A percentile compares a stretch with the other conserved stretches of the same genome.
phyloP scores from a whole-genome alignment of 2,329 filamentous ascomycete genomes.

The Chaetomiaceae sp. region DNA sequence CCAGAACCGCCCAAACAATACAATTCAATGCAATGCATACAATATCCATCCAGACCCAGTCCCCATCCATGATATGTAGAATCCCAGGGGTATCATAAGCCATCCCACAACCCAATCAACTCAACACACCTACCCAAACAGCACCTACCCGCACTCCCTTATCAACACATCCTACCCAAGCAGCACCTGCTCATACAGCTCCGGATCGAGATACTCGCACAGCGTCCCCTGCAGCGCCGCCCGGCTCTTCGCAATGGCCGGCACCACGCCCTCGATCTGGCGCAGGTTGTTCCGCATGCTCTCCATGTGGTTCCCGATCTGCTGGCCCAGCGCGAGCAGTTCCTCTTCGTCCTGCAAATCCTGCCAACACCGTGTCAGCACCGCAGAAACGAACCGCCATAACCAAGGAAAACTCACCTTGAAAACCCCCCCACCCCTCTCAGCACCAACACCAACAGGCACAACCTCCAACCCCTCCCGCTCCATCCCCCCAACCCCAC shows the following conservation, averaged over 20 bases:
- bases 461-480: constrained; percentile 13
- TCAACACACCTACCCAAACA: constrained; percentile 30
- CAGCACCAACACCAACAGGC: background rate
- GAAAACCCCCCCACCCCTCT: constrained; percentile 29
- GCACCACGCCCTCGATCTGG: constrained; percentile 49
- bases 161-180: constrained; percentile 20
- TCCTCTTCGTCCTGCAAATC: constrained; percentile 42
- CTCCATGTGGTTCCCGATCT: constrained; percentile 52
- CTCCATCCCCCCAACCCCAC: background rate
- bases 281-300: constrained; percentile 50
- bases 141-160: constrained; percentile 26
- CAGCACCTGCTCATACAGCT: constrained; percentile 45
- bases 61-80: too few relatives aligned
- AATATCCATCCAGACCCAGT: constrained; percentile 13
- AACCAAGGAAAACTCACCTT: constrained; percentile 26
- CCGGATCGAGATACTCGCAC: constrained; percentile 40
- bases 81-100: too few relatives aligned
- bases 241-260: constrained; percentile 43
- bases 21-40: constrained; percentile 16
- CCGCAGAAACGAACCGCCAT: background rate
- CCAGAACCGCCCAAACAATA: too few relatives aligned
- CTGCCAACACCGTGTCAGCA: constrained; percentile 24
- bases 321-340: constrained; percentile 40
- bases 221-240: constrained; percentile 48
- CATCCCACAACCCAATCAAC: background rate